These are phyloP conservation scores for Cupressus sempervirens DNA, from an alignment of 75 land plant species.

Conservation along the genomic window DNA sequence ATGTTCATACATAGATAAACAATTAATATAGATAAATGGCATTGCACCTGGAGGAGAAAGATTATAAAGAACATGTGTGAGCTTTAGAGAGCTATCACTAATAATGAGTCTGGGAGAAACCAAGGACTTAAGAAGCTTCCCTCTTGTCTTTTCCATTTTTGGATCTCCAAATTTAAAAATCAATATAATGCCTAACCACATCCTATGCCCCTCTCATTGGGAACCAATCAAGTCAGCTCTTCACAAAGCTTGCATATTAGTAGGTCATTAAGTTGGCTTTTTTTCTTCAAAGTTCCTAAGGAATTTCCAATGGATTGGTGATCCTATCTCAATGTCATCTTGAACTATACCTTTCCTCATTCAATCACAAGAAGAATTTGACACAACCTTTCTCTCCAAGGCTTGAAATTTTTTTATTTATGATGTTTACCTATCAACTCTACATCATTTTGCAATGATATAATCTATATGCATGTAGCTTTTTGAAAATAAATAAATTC, in stretches of 20 bases:
- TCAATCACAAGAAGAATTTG: neutral
- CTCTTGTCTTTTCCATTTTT: slow-evolving; percentile 13
- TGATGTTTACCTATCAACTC: neutral
- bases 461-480: neutral
- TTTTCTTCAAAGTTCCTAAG: too few relatives aligned
- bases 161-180: too few relatives aligned
- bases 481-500: neutral
- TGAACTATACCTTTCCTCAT: too few relatives aligned
- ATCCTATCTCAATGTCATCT: too few relatives aligned
- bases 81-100: slow-evolving; percentile 51
- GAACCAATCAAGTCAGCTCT: too few relatives aligned
- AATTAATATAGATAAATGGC: neutral
- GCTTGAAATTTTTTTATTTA: neutral
- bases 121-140: slow-evolving; percentile 7
- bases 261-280: too few relatives aligned
- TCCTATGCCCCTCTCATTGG: too few relatives aligned
- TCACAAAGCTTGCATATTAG: too few relatives aligned
- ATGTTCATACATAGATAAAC: neutral
- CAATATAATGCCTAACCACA: too few relatives aligned
- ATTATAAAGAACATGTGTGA: slow-evolving; percentile 48
- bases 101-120: slow-evolving; percentile 20
- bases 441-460: neutral
- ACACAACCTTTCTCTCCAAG: neutral
- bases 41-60: slow-evolving; percentile 39
- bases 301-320: too few relatives aligned